Evolutionary conservation across 768 basidiomycete species (phyloP).

Genomic region (Tremella yokohamensis): DNA sequence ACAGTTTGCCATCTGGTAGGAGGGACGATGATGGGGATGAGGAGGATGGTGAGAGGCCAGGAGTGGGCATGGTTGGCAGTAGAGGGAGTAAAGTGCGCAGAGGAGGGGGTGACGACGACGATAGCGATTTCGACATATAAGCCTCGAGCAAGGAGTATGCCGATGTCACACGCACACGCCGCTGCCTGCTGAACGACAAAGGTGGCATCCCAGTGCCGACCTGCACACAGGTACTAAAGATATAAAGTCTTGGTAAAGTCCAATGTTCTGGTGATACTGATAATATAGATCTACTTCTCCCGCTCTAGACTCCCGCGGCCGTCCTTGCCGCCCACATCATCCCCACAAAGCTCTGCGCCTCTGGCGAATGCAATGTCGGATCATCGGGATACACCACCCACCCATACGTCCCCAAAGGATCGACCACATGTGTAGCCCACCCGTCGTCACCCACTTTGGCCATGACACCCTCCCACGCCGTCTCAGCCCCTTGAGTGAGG

Average conservation of each 20-base stretch:
- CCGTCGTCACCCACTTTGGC: slow-evolving; percentile 25
- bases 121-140: slow-evolving; percentile 64
- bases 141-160: too few relatives aligned
- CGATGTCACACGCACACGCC: too few relatives aligned
- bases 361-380: slow-evolving; percentile 25
- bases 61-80: slow-evolving; percentile 51
- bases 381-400: slow-evolving; percentile 24
- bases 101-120: slow-evolving; percentile 49
- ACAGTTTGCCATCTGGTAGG: slow-evolving; percentile 37
- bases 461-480: slow-evolving; percentile 30
- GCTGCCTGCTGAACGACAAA: too few relatives aligned
- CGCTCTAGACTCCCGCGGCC: slow-evolving; percentile 21
- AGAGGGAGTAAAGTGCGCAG: slow-evolving; percentile 44
- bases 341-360: slow-evolving; percentile 32
- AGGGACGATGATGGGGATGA: slow-evolving; percentile 48
- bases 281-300: too few relatives aligned
- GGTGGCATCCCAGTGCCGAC: too few relatives aligned
- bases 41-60: slow-evolving; percentile 55
- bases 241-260: too few relatives aligned
- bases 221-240: too few relatives aligned
- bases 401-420: slow-evolving; percentile 30
- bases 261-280: too few relatives aligned
- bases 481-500: slow-evolving; percentile 10
- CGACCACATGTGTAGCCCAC: slow-evolving; percentile 33
- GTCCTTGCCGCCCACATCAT: slow-evolving; percentile 41